Conservation (phyloP, 2,329 filamentous ascomycete genomes). For the Ophiostoma perfectum region DNA sequence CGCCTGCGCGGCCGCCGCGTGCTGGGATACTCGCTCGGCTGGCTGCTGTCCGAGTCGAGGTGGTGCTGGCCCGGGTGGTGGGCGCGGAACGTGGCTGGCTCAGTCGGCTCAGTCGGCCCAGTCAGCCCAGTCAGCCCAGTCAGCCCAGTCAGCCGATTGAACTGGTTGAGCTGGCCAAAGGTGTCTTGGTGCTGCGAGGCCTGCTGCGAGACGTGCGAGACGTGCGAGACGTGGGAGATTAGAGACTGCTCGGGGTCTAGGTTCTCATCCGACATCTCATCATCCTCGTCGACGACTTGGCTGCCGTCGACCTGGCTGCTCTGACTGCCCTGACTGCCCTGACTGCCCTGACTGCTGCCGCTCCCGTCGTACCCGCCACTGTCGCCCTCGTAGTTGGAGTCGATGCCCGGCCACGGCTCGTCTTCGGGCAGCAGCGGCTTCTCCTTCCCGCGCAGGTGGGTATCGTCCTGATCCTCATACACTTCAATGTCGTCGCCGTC, state of each 20-base stretch:
- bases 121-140: background rate
- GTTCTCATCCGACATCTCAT: conserved; percentile 47
- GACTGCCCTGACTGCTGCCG: background rate
- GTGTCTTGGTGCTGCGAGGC: background rate
- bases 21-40: conserved; percentile 53
- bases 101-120: background rate
- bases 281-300: conserved; percentile 16
- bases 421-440: conserved; percentile 43
- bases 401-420: conserved; percentile 53
- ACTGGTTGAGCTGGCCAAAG: background rate
- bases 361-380: background rate
- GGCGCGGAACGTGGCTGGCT: background rate
- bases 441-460: conserved; percentile 25
- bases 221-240: conserved; percentile 12
- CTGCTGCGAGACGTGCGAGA: conserved; percentile 11
- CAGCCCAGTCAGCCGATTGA: background rate
- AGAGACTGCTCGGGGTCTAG: conserved; percentile 37
- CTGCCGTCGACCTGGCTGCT: background rate
- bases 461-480: conserved; percentile 29
- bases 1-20: conserved; percentile 41
- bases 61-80: background rate
- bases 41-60: conserved; percentile 41
- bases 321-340: no score
- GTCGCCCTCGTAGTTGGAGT: conserved; percentile 35
- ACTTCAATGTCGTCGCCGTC: conserved; percentile 35